Conservation (phyloP, 306 rosid genomes). For the Quercus agrifolia region DNA sequence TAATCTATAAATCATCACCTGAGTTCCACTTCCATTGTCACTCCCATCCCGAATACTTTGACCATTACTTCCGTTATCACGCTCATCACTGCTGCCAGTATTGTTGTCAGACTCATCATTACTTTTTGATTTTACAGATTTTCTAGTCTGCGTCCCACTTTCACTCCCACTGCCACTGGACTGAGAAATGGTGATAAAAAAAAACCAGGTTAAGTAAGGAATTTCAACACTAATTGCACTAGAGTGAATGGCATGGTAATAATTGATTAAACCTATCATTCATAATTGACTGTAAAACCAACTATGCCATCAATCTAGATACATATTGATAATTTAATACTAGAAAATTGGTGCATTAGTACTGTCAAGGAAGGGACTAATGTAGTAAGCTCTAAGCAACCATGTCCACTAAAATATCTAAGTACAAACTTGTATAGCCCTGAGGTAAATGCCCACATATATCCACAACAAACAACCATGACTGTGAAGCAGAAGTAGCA, state of each 20-base stretch:
- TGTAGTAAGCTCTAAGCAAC: neutral
- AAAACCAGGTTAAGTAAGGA: slow-evolving; percentile 24
- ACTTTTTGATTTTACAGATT: slow-evolving; percentile 39
- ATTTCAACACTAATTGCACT: slow-evolving; percentile 11
- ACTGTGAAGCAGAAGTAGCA: neutral
- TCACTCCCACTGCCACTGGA: slow-evolving; percentile 68
- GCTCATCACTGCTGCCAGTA: slow-evolving; percentile 53
- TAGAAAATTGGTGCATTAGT: slow-evolving; percentile 11
- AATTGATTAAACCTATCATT: slow-evolving; percentile 16
- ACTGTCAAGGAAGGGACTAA: slow-evolving; percentile 7
- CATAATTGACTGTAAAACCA: slow-evolving; percentile 7
- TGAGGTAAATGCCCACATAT: neutral
- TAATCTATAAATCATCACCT: slow-evolving; percentile 38
- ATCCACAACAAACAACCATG: neutral
- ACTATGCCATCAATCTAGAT: slow-evolving; percentile 3
- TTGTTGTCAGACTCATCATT: slow-evolving; percentile 45
- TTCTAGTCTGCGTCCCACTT: slow-evolving; percentile 50
- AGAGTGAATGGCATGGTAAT: slow-evolving; percentile 8
- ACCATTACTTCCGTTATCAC: slow-evolving; percentile 50
- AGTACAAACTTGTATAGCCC: neutral
- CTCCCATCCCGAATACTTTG: slow-evolving; percentile 45
- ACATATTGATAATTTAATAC: slow-evolving; percentile 7
- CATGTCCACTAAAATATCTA: neutral
- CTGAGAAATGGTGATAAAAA: slow-evolving; percentile 32
- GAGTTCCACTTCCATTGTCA: slow-evolving; percentile 68